phyloP scores from a whole-genome alignment of 169 alveolate species.

The Babesia bovis region DNA sequence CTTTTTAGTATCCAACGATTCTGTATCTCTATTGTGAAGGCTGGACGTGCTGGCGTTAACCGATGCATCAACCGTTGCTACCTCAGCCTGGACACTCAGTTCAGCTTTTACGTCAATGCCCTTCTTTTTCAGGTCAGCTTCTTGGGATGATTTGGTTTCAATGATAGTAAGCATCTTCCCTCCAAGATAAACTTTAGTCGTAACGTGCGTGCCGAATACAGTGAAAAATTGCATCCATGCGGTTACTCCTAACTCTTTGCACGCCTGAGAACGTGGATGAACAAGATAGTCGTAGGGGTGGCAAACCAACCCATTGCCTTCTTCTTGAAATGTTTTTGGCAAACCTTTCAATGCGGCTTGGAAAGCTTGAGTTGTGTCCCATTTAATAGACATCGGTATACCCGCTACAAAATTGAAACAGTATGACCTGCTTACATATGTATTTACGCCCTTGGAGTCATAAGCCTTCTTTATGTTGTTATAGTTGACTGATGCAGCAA shows the following conservation, averaged over 20 bases:
- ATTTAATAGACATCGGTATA: constrained; percentile 42
- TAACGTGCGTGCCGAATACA: constrained; percentile 63
- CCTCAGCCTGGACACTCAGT: constrained; percentile 25
- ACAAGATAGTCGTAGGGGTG: constrained; percentile 31
- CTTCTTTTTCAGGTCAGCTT: constrained; percentile 12
- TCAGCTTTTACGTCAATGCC: constrained; percentile 53
- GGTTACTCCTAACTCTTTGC: constrained; percentile 35
- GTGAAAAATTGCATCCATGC: constrained; percentile 55
- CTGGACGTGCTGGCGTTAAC: constrained; percentile 17
- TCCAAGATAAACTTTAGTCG: constrained; percentile 58
- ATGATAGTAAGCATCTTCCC: constrained; percentile 54
- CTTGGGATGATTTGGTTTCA: constrained; percentile 52
- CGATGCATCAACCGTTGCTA: constrained; percentile 18
- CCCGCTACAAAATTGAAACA: constrained; percentile 68
- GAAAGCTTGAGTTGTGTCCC: constrained; percentile 60
- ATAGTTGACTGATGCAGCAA: constrained; percentile 55
- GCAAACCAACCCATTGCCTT: constrained; percentile 15
- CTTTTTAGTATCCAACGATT: constrained; percentile 26
- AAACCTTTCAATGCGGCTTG: constrained; percentile 17
- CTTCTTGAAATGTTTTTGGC: constrained; percentile 9
- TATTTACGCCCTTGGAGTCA: constrained; percentile 6
- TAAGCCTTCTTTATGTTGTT: constrained; percentile 36
- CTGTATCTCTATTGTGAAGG: not conserved
- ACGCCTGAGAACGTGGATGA: constrained; percentile 34
- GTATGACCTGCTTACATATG: constrained; percentile 44